Percentiles rank a stretch among this genome's conserved stretches.
Conservation (phyloP, 2,329 filamentous ascomycete species). For the Celoporthe dispersa region DNA sequence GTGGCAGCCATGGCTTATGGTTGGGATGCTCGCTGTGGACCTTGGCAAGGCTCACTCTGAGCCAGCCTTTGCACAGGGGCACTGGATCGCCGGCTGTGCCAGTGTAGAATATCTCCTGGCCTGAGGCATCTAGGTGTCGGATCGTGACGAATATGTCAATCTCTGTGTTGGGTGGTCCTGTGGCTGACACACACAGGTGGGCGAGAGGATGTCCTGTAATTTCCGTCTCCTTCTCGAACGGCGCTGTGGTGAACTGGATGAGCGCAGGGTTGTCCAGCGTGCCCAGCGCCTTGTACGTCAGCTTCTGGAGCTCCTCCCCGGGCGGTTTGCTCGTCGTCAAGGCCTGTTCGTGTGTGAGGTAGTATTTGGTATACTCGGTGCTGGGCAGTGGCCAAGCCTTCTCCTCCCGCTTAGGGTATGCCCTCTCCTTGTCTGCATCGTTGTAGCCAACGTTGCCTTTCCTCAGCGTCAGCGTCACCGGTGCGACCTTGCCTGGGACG, state of each 20-base stretch:
- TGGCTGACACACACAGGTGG: constrained; percentile 66
- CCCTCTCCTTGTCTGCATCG: constrained; percentile 62
- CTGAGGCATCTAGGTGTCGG: constrained; percentile 58
- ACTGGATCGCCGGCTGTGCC: constrained; percentile 68
- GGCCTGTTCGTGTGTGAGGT: constrained; percentile 53
- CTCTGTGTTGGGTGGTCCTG: constrained; percentile 58
- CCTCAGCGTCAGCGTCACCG: constrained; percentile 64
- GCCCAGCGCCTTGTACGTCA: constrained; percentile 65
- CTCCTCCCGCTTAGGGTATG: constrained; percentile 60
- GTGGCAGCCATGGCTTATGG: constrained; percentile 58
- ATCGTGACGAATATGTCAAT: constrained; percentile 69
- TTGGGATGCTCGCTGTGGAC: constrained; percentile 54
- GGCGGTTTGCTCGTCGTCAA: constrained; percentile 43
- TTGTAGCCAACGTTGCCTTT: constrained; percentile 72
- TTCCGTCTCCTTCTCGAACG: constrained; percentile 67
- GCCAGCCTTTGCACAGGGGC: constrained; percentile 67
- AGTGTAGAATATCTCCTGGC: constrained; percentile 66
- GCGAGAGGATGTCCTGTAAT: constrained; percentile 71
- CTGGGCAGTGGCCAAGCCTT: constrained; percentile 69
- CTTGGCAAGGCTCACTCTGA: constrained; percentile 61
- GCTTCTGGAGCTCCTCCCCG: constrained; percentile 39
- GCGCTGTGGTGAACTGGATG: constrained; percentile 60
- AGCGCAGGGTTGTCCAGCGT: constrained; percentile 56
- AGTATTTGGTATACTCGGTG: constrained; percentile 66
- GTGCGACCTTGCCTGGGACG: constrained; percentile 58